Conservation (phyloP, 257 asterid genomes). For the Ehretia macrophylla region DNA sequence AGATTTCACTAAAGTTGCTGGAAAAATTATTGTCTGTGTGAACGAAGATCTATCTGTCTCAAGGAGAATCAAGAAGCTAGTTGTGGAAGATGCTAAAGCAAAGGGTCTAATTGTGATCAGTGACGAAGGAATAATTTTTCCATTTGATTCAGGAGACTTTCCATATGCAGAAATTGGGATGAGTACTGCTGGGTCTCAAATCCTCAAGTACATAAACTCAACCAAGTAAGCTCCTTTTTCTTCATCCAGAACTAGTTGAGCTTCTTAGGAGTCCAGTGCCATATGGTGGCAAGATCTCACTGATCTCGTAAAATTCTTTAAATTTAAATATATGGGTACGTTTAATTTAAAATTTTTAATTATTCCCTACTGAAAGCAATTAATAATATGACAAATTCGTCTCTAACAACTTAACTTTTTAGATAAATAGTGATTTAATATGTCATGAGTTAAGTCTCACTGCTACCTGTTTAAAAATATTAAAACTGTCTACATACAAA, state of each 20-base stretch:
- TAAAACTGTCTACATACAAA: no score
- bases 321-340: no score
- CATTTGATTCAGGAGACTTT: constrained; percentile 55
- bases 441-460: no score
- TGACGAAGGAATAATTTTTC: constrained; percentile 25
- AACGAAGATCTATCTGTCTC: constrained; percentile 37
- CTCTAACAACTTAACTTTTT: no score
- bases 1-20: constrained; percentile 44
- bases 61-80: constrained; percentile 48
- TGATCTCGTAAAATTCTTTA: no score
- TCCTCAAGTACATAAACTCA: constrained; percentile 60
- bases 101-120: constrained; percentile 59
- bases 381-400: no score
- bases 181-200: constrained; percentile 25
- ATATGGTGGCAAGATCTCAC: no score
- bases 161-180: constrained; percentile 55
- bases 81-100: constrained; percentile 57
- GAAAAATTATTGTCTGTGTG: constrained; percentile 62
- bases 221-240: constrained; percentile 33
- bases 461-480: no score
- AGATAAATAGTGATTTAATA: no score
- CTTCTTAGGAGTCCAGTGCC: no score
- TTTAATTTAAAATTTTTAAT: no score
- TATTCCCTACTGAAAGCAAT: no score
- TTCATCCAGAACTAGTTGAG: neutral